Percentiles rank a stretch among this genome's conserved stretches.
phyloP scores from a whole-genome alignment of 768 basidiomycete genomes.

The Podaxis pistillaris region DNA sequence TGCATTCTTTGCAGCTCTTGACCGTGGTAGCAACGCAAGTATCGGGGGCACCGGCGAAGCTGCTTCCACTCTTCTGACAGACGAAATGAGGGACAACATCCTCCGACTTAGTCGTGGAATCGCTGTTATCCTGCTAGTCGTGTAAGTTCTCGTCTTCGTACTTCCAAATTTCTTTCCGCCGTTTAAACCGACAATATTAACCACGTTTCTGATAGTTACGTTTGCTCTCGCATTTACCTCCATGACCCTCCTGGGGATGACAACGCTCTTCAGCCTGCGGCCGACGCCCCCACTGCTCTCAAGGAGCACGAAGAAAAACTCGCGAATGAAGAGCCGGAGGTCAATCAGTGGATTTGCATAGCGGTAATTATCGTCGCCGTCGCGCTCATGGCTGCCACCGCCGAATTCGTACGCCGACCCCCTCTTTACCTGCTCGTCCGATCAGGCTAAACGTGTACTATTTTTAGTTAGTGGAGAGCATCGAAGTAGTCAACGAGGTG shows the following conservation, averaged over 20 bases:
- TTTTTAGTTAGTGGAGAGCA: constrained; percentile 59
- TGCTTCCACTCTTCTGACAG: constrained; percentile 33
- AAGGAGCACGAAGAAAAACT: constrained; percentile 37
- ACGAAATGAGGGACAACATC: constrained; percentile 43
- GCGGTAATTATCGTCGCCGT: constrained; percentile 50
- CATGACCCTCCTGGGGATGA: constrained; percentile 68
- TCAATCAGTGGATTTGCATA: constrained; percentile 65
- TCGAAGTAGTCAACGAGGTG: constrained; percentile 49
- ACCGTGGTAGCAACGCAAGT: constrained; percentile 18
- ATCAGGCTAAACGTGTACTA: background rate
- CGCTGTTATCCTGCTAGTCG: constrained; percentile 56
- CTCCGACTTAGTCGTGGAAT: constrained; percentile 66
- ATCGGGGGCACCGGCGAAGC: constrained; percentile 18
- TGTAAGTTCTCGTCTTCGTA: constrained; percentile 37
- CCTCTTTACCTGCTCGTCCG: background rate
- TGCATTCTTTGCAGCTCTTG: constrained; percentile 64
- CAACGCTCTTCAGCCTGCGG: constrained; percentile 38
- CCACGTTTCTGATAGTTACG: constrained; percentile 41
- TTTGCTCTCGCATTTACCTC: constrained; percentile 65
- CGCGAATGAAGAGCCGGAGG: constrained; percentile 44
- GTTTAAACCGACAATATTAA: background rate
- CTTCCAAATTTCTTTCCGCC: background rate
- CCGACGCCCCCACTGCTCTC: constrained; percentile 44
- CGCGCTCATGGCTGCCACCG: constrained; percentile 64
- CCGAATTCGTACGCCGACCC: constrained; percentile 56